Conservation (phyloP, 441 rosid species). For the Erysimum cheiri region DNA sequence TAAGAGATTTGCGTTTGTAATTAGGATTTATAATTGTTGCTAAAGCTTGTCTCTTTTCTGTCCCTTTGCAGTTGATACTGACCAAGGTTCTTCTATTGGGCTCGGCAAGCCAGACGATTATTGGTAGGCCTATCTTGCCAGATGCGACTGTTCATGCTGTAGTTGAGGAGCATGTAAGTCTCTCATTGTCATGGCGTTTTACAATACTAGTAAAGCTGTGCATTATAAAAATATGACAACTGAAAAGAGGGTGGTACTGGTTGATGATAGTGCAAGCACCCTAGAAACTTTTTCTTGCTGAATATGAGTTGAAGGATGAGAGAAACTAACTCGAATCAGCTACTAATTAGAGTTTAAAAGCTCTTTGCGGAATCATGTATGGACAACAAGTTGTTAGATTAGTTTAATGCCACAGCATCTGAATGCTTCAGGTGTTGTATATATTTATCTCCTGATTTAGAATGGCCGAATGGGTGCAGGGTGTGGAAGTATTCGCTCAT, state of each 20-base stretch:
- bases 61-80: constrained; percentile 69
- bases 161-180: constrained; percentile 95
- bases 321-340: background rate
- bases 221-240: background rate
- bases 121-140: constrained; percentile 85
- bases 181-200: background rate
- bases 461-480: background rate
- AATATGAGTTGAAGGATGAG: background rate
- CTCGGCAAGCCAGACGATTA: constrained; percentile 69
- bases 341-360: constrained; percentile 9
- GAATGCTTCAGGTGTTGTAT: background rate
- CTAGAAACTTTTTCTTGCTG: constrained; percentile 3
- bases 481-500: constrained; percentile 1
- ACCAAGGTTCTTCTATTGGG: constrained; percentile 88
- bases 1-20: background rate
- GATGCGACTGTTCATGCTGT: constrained; percentile 89
- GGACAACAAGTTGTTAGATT: constrained; percentile 5
- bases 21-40: background rate
- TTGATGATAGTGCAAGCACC: constrained; percentile 7
- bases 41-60: background rate
- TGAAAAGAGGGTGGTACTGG: constrained; percentile 16
- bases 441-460: background rate
- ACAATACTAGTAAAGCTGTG: background rate
- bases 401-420: background rate
- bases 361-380: background rate